A percentile compares a stretch with the other conserved stretches of the same genome.
These are phyloP conservation scores for Aspergillus diversus DNA, from an alignment of 495 filamentous ascomycete species.

Conservation along the genomic window DNA sequence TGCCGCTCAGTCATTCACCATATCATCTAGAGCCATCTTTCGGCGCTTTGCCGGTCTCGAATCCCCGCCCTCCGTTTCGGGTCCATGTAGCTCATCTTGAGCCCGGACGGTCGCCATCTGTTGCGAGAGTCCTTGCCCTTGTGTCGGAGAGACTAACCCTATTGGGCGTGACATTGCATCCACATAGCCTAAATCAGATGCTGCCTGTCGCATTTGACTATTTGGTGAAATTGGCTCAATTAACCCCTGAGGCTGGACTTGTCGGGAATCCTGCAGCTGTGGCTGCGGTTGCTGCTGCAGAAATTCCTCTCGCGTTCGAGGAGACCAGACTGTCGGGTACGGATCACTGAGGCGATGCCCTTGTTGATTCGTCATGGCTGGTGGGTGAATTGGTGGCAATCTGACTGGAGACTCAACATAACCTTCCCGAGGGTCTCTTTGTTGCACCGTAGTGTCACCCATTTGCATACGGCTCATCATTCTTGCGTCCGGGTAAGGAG, in stretches of 20 bases:
- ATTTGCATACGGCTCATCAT: conserved; percentile 33
- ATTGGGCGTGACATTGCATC: conserved; percentile 34
- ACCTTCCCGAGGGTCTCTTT: conserved; percentile 36
- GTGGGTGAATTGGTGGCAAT: conserved; percentile 47
- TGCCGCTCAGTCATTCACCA: conserved; percentile 45
- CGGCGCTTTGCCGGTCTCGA: conserved; percentile 70
- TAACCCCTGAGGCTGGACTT: conserved; percentile 25
- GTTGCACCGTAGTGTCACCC: conserved; percentile 29
- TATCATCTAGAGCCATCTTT: conserved; percentile 61
- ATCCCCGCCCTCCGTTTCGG: conserved; percentile 33
- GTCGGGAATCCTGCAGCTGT: conserved; percentile 16
- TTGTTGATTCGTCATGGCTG: conserved; percentile 34
- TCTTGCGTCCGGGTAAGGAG: conserved; percentile 35
- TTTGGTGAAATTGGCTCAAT: conserved; percentile 38
- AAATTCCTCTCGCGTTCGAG: conserved; percentile 29
- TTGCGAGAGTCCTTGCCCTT: conserved; percentile 24
- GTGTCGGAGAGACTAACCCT: conserved; percentile 27
- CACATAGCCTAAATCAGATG: conserved; percentile 27
- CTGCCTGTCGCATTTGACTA: conserved; percentile 25
- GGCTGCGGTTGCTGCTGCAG: conserved; percentile 25
- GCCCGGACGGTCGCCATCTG: conserved; percentile 23
- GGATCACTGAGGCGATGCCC: conserved; percentile 46
- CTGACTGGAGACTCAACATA: conserved; percentile 45
- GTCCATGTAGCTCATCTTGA: conserved; percentile 24
- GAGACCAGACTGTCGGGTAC: conserved; percentile 38